A percentile compares a stretch with the other conserved stretches of the same genome.
phyloP scores from a whole-genome alignment of 2,329 filamentous ascomycete genomes.

The Trichoderma sp. region DNA sequence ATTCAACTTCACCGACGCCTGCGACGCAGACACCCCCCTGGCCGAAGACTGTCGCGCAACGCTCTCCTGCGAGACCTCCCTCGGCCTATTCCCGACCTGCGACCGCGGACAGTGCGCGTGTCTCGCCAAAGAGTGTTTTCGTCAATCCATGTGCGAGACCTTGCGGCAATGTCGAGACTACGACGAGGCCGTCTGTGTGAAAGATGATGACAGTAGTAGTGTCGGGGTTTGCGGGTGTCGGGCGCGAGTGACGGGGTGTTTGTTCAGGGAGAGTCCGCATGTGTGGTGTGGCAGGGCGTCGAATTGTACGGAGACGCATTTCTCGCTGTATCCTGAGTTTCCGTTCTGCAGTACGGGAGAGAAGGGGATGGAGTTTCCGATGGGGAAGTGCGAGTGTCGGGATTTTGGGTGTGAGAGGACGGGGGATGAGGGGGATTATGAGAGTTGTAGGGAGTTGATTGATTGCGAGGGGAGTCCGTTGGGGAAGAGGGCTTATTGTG shows the following conservation, averaged over 20 bases:
- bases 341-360: slow-evolving; percentile 28
- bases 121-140: slow-evolving; percentile 19
- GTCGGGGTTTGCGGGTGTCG: slow-evolving; percentile 23
- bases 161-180: slow-evolving; percentile 26
- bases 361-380: neutral
- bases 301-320: slow-evolving; percentile 25
- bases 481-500: slow-evolving; percentile 4
- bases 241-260: slow-evolving; percentile 12
- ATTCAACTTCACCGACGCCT: slow-evolving; percentile 24
- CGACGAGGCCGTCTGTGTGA: slow-evolving; percentile 23
- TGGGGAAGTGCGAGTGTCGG: slow-evolving; percentile 26
- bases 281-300: slow-evolving; percentile 8
- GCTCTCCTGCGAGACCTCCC: slow-evolving; percentile 22
- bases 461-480: neutral
- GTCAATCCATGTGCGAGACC: slow-evolving; percentile 9
- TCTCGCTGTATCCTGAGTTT: slow-evolving; percentile 27
- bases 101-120: slow-evolving; percentile 26
- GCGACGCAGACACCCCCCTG: slow-evolving; percentile 1
- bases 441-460: slow-evolving; percentile 25
- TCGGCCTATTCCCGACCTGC: slow-evolving; percentile 26
- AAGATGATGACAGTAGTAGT: neutral
- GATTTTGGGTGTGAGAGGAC: slow-evolving; percentile 22
- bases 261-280: slow-evolving; percentile 17
- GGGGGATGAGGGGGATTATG: slow-evolving; percentile 14
- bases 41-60: slow-evolving; percentile 30